Conservation (phyloP, 2,329 filamentous ascomycete species). For the Aspergillus sp. region DNA sequence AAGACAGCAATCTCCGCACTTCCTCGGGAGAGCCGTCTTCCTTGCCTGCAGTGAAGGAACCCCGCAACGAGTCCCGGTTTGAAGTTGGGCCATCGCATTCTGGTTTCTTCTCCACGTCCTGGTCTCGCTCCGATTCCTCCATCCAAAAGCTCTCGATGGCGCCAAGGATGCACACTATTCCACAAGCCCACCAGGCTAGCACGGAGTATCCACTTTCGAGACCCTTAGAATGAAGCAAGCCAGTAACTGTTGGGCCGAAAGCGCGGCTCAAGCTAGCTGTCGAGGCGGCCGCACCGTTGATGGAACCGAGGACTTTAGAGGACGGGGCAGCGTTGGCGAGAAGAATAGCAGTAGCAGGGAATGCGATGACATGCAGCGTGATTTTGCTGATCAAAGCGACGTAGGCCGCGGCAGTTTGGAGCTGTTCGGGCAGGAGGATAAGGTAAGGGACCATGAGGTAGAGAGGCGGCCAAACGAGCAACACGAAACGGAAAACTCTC, state of each 20-base stretch:
- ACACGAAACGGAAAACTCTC: conserved; percentile 76
- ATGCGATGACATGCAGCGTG: conserved; percentile 85
- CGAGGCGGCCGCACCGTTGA: conserved; percentile 90
- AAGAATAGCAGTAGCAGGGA: conserved; percentile 86
- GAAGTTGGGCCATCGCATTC: conserved; percentile 32
- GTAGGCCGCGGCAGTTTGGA: conserved; percentile 76
- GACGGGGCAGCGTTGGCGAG: conserved; percentile 85
- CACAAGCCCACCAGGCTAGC: conserved; percentile 90
- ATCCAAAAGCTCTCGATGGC: conserved; percentile 75
- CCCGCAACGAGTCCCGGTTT: conserved; percentile 26
- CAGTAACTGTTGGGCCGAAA: conserved; percentile 85
- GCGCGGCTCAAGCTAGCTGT: conserved; percentile 86
- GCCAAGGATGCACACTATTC: conserved; percentile 72
- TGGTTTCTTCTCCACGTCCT: conserved; percentile 44
- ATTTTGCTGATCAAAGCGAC: conserved; percentile 85
- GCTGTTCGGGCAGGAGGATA: conserved; percentile 71
- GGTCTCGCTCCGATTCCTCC: conserved; percentile 59
- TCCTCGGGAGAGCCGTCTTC: conserved; percentile 33
- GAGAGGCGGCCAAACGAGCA: conserved; percentile 80
- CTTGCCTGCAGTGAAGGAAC: conserved; percentile 23
- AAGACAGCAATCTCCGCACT: conserved; percentile 39
- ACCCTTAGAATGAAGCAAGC: conserved; percentile 78
- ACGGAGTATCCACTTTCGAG: conserved; percentile 80
- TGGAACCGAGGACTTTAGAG: conserved; percentile 79
- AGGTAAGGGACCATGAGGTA: conserved; percentile 89